Evolutionary conservation across 2,329 filamentous ascomycete species (phyloP).

Genomic region (Xylaria sp.): DNA sequence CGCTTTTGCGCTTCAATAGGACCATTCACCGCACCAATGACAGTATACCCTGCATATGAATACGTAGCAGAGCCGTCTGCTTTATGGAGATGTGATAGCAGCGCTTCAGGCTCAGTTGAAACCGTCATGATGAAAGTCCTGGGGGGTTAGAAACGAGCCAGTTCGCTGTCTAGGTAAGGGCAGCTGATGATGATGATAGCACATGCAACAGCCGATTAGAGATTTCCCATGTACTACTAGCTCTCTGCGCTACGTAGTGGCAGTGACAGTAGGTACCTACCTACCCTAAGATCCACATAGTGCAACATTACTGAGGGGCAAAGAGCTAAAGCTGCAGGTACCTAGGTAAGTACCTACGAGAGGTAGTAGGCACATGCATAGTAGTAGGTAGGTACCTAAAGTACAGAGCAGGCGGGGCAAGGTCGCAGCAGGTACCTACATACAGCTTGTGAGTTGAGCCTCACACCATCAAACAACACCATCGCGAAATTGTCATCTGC

Average conservation of each 20-base stretch:
- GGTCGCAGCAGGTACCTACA: no score
- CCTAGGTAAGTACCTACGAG: background rate
- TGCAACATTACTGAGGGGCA: constrained; percentile 10
- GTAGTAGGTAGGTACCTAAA: no score
- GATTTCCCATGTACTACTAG: constrained; percentile 5
- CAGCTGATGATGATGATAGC: background rate
- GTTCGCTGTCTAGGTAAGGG: background rate
- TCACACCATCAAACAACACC: constrained; percentile 10
- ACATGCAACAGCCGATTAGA: constrained; percentile 18
- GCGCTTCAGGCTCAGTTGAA: constrained; percentile 55
- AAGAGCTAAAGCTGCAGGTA: background rate
- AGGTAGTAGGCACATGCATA: no score
- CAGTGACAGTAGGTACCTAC: background rate
- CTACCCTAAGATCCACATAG: background rate
- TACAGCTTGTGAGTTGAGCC: constrained; percentile 3
- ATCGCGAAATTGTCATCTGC: background rate
- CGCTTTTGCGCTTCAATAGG: constrained; percentile 87
- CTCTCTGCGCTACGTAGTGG: background rate
- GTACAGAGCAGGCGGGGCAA: no score
- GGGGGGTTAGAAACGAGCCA: background rate
- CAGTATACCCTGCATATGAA: constrained; percentile 75
- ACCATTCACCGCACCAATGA: constrained; percentile 88
- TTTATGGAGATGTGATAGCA: constrained; percentile 66
- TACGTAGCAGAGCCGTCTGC: constrained; percentile 83
- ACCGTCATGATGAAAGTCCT: constrained; percentile 48